Percentiles rank a stretch among this genome's conserved stretches.
phyloP scores from a whole-genome alignment of 2,329 filamentous ascomycete genomes.

The Diaporthe sp. region DNA sequence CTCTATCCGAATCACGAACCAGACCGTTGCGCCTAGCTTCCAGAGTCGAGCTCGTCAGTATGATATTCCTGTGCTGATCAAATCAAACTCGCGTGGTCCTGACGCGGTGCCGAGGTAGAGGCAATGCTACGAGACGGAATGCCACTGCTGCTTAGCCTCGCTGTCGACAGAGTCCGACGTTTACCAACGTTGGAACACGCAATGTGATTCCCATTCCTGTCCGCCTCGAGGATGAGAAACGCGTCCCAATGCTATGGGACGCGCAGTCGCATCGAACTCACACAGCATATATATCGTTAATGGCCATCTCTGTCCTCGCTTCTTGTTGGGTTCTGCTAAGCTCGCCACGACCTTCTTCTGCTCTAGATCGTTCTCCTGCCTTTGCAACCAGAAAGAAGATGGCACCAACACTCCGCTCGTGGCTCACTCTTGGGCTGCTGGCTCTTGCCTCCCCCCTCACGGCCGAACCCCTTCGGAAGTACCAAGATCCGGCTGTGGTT shows the following conservation, averaged over 20 bases:
- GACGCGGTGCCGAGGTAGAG: neutral
- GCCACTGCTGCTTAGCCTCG: slow-evolving; percentile 2
- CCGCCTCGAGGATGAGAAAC: neutral
- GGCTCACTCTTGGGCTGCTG: slow-evolving; percentile 32
- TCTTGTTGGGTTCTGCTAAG: neutral
- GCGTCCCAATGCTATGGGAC: neutral
- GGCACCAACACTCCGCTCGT: slow-evolving; percentile 25
- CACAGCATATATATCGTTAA: slow-evolving; percentile 25
- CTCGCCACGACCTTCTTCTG: slow-evolving; percentile 28
- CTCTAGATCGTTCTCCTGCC: neutral
- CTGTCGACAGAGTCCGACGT: neutral
- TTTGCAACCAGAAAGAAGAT: slow-evolving; percentile 13
- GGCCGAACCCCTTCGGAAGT: neutral
- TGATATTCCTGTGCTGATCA: neutral
- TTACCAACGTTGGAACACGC: neutral
- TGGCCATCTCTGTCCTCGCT: slow-evolving; percentile 16
- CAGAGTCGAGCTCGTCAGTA: neutral
- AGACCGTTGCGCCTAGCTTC: neutral
- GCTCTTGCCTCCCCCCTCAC: slow-evolving; percentile 13
- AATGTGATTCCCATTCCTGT: slow-evolving; percentile 29
- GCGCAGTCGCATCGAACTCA: neutral
- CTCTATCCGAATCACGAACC: neutral
- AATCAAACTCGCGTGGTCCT: neutral
- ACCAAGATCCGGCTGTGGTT: neutral
- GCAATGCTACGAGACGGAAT: slow-evolving; percentile 1